Percentiles rank a stretch among this genome's conserved stretches.
Evolutionary conservation across 805 yeast species (phyloP).

Genomic region (Candida maris): DNA sequence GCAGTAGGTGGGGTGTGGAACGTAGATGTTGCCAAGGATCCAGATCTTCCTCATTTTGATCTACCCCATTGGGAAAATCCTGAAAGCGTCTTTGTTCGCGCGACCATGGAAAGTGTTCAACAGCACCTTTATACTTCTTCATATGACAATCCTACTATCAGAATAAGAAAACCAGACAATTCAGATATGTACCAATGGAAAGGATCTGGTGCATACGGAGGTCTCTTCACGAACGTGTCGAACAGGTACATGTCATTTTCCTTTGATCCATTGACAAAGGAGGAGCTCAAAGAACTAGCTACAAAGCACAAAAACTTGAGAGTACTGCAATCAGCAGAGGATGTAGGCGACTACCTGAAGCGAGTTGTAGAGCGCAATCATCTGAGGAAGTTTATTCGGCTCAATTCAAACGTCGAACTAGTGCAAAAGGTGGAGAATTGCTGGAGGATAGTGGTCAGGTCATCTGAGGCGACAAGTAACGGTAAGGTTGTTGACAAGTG

Average conservation of each 20-base stretch:
- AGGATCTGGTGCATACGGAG: constrained; percentile 54
- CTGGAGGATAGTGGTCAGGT: constrained; percentile 31
- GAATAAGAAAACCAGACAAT: constrained; percentile 9
- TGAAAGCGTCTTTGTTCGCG: neutral
- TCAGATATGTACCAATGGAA: constrained; percentile 31
- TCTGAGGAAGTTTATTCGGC: constrained; percentile 36
- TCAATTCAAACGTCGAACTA: constrained; percentile 42
- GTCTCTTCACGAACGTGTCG: constrained; percentile 67
- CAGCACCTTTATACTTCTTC: neutral
- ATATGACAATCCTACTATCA: constrained; percentile 28
- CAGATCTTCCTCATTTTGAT: constrained; percentile 15
- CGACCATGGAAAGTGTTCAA: neutral
- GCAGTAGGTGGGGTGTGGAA: constrained; percentile 38
- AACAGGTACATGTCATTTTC: constrained; percentile 63
- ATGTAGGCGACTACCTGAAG: constrained; percentile 54
- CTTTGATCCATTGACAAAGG: constrained; percentile 31
- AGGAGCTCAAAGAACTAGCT: constrained; percentile 35
- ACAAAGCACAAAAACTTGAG: constrained; percentile 13
- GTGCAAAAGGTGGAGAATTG: constrained; percentile 31
- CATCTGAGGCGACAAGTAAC: constrained; percentile 7
- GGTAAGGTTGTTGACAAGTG: constrained; percentile 28
- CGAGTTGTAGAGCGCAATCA: constrained; percentile 39
- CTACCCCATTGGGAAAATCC: neutral
- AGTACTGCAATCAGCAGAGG: constrained; percentile 52
- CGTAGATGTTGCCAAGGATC: constrained; percentile 14